phyloP scores from a whole-genome alignment of 306 rosid species.

The Betula pendula region DNA sequence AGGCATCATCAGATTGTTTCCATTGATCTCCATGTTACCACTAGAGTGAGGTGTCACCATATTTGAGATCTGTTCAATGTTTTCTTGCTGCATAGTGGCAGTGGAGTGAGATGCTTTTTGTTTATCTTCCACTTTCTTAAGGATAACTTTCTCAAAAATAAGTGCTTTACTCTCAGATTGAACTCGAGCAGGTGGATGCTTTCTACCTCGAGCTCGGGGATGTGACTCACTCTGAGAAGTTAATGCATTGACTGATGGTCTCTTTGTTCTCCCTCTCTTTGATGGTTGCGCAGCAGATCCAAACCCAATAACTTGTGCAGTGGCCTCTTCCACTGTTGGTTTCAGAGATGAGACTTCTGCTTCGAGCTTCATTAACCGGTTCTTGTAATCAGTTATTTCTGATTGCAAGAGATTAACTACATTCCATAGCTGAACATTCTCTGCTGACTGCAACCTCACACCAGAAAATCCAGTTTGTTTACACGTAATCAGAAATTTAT shows the following conservation, averaged over 20 bases:
- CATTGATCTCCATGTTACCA: slow-evolving; percentile 16
- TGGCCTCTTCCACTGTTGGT: slow-evolving; percentile 30
- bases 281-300: slow-evolving; percentile 25
- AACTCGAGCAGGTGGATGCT: slow-evolving; percentile 19
- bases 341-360: slow-evolving; percentile 47
- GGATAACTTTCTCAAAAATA: slow-evolving; percentile 45
- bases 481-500: slow-evolving; percentile 3
- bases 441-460: slow-evolving; percentile 43
- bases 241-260: slow-evolving; percentile 27
- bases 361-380: slow-evolving; percentile 34
- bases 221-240: slow-evolving; percentile 25
- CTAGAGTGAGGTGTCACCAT: slow-evolving; percentile 4
- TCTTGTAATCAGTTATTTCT: slow-evolving; percentile 49
- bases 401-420: slow-evolving; percentile 40
- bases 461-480: slow-evolving; percentile 10
- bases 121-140: slow-evolving; percentile 29
- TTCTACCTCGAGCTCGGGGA: slow-evolving; percentile 27
- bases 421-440: slow-evolving; percentile 49
- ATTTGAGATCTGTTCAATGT: slow-evolving; percentile 21
- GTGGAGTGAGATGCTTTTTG: slow-evolving; percentile 11
- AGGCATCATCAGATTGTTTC: slow-evolving; percentile 27
- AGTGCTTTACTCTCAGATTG: slow-evolving; percentile 28
- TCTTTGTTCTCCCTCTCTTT: slow-evolving; percentile 55
- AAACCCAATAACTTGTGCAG: slow-evolving; percentile 28
- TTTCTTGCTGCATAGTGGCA: slow-evolving; percentile 19